Evolutionary conservation across 2,329 filamentous ascomycete genomes (phyloP).

Genomic region (Botrytis hyacinthi): DNA sequence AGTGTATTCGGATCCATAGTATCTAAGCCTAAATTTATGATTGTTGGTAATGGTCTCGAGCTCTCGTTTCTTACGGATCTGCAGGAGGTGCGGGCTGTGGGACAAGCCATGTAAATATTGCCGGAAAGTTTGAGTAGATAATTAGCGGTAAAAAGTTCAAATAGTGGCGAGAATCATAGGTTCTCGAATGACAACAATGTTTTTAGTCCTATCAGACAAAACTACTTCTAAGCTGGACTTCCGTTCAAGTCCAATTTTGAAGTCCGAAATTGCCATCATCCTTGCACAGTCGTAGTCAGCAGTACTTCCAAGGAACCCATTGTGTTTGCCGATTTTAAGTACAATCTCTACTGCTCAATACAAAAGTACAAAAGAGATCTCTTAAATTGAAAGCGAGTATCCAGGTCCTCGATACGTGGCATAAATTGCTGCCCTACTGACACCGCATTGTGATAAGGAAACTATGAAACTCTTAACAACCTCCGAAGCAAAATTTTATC

Average conservation of each 20-base stretch:
- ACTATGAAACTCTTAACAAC: neutral
- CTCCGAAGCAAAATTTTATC: neutral
- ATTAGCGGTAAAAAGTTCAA: too few species aligned
- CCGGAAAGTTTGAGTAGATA: neutral
- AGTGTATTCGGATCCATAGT: neutral
- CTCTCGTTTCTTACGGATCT: neutral
- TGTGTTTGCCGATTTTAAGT: fast-evolving
- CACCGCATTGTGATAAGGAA: neutral
- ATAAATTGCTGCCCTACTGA: neutral
- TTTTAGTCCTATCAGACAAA: neutral
- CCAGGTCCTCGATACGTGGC: neutral
- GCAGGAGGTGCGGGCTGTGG: neutral
- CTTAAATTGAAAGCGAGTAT: neutral
- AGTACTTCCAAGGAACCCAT: neutral
- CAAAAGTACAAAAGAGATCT: neutral
- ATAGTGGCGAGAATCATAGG: too few species aligned
- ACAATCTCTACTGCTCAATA: neutral
- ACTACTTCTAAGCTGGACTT: neutral
- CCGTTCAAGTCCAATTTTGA: too few species aligned
- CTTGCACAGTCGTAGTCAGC: neutral
- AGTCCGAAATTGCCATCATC: neutral
- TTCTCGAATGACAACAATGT: neutral
- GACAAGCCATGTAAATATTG: neutral
- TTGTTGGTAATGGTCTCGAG: neutral
- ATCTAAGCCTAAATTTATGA: neutral